Evolutionary conservation across 441 rosid species (phyloP).

Genomic region (Melastoma candidum): DNA sequence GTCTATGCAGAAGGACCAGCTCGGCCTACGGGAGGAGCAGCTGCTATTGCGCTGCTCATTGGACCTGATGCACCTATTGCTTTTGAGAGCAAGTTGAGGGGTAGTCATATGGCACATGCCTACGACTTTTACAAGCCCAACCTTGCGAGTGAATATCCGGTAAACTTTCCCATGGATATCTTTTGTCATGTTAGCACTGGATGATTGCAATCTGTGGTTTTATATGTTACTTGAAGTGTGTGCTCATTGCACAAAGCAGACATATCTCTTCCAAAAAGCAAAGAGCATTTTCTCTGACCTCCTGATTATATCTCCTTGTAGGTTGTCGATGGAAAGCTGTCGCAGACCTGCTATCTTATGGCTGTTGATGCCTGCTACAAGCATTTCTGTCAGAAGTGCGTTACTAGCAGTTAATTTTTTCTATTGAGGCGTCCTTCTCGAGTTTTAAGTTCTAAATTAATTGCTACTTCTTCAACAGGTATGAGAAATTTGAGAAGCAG

Average conservation of each 20-base stretch:
- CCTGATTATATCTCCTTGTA: constrained; percentile 22
- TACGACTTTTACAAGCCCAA: constrained; percentile 99
- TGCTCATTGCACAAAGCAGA: too few relatives aligned
- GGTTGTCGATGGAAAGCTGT: constrained; percentile 99
- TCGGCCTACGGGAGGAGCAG: constrained; percentile 99
- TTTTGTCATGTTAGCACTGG: constrained; percentile 4
- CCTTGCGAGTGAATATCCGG: constrained; percentile 99
- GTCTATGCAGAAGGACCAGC: constrained; percentile 99
- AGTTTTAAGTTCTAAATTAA: constrained; percentile 1
- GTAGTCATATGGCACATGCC: constrained; percentile 92
- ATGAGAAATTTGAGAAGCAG: constrained; percentile 71
- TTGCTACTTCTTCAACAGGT: constrained; percentile 28
- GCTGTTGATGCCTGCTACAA: constrained; percentile 94
- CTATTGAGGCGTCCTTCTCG: neutral
- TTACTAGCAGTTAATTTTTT: constrained; percentile 9
- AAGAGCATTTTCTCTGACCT: neutral
- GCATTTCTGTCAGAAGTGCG: constrained; percentile 72
- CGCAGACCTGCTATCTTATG: constrained; percentile 98
- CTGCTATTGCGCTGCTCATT: constrained; percentile 80
- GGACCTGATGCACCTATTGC: constrained; percentile 94
- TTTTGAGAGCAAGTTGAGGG: constrained; percentile 91
- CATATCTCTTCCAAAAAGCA: too few relatives aligned
- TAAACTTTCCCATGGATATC: constrained; percentile 23
- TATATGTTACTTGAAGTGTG: too few relatives aligned
- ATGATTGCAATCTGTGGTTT: neutral